Conservation (phyloP, 2,329 filamentous ascomycete species). For the Pseudogymnoascus verrucosus region DNA sequence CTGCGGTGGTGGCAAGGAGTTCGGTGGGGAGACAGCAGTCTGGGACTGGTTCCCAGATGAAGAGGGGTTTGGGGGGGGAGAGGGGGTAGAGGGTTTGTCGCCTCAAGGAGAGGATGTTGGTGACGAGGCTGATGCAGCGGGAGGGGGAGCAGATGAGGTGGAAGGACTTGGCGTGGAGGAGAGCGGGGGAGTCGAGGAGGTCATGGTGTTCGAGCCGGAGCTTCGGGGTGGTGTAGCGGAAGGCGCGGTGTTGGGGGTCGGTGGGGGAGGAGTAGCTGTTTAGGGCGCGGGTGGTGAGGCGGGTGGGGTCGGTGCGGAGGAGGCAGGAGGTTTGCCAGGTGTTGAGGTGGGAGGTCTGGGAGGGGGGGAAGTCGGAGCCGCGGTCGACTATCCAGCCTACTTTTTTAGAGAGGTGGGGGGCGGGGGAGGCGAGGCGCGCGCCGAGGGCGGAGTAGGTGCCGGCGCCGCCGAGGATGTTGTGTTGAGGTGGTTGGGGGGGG, state of each 20-base stretch:
- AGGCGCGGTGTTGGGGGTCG: slow-evolving; percentile 53
- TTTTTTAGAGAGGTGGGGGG: slow-evolving; percentile 46
- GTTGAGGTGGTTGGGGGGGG: slow-evolving; percentile 58
- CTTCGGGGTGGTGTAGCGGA: slow-evolving; percentile 84
- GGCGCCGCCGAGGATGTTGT: slow-evolving; percentile 77
- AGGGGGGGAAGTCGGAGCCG: slow-evolving; percentile 74
- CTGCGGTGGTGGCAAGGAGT: slow-evolving; percentile 56
- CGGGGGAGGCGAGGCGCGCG: slow-evolving; percentile 76
- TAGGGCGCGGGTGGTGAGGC: slow-evolving; percentile 83
- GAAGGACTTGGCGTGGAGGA: slow-evolving; percentile 69
- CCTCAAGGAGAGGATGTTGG: slow-evolving; percentile 55
- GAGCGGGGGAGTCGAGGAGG: slow-evolving; percentile 44
- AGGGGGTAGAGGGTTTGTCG: slow-evolving; percentile 35
- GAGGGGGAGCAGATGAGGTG: slow-evolving; percentile 79
- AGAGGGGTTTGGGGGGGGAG: slow-evolving; percentile 51
- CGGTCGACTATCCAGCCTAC: slow-evolving; percentile 90
- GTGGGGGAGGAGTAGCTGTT: slow-evolving; percentile 75
- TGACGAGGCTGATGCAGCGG: slow-evolving; percentile 68
- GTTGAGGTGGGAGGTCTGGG: slow-evolving; percentile 54
- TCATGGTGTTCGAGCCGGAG: slow-evolving; percentile 67
- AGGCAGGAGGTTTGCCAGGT: slow-evolving; percentile 70
- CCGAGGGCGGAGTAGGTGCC: slow-evolving; percentile 82
- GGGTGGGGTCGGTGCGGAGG: slow-evolving; percentile 55
- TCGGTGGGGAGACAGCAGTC: slow-evolving; percentile 71
- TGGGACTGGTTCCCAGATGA: slow-evolving; percentile 94